Conservation (phyloP, 805 yeast genomes). For the Pichia thaimueangensis region DNA sequence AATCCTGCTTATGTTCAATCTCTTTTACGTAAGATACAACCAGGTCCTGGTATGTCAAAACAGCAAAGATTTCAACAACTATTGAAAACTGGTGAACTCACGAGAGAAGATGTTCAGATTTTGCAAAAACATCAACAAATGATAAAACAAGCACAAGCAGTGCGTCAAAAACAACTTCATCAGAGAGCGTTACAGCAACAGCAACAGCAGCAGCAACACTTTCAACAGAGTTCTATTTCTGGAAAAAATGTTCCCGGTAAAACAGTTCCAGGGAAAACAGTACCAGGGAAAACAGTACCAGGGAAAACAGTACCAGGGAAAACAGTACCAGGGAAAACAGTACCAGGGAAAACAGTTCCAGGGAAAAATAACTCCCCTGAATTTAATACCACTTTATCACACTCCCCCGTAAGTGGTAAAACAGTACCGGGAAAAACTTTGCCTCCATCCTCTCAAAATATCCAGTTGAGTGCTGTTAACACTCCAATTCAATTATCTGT, state of each 20-base stretch:
- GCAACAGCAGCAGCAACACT: constrained; percentile 3
- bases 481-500: not conserved
- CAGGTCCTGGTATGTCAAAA: constrained; percentile 30
- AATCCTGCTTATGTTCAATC: constrained; percentile 24
- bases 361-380: not conserved
- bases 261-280: constrained; percentile 2
- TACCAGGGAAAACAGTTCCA: constrained; percentile 5
- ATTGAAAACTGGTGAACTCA: constrained; percentile 27
- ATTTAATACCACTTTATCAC: not conserved
- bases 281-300: constrained; percentile 5
- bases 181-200: constrained; percentile 12
- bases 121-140: constrained; percentile 30
- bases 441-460: not conserved
- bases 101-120: constrained; percentile 26
- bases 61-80: constrained; percentile 29
- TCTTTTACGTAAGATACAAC: constrained; percentile 27
- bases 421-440: constrained; percentile 5
- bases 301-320: constrained; percentile 10
- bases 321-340: constrained; percentile 7
- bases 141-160: constrained; percentile 25
- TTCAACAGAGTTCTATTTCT: constrained; percentile 7
- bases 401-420: constrained; percentile 1
- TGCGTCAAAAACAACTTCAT: constrained; percentile 16
- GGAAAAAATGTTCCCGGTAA: constrained; percentile 4
- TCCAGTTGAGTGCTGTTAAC: not conserved